phyloP scores from a whole-genome alignment of 1,284 basidiomycete genomes.

The Austroboletus novae-zelandiae region DNA sequence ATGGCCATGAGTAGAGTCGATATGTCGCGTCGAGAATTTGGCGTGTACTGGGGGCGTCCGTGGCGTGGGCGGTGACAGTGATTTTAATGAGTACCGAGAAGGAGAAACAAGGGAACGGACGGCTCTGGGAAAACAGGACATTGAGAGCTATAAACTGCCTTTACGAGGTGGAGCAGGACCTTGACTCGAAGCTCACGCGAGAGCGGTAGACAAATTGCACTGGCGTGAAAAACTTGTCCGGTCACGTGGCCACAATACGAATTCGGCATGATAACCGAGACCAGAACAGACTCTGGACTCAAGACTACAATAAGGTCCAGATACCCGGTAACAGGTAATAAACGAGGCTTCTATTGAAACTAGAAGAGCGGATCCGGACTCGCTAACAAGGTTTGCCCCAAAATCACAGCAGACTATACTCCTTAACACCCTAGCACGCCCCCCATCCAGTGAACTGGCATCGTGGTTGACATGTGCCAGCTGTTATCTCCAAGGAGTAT shows the following conservation, averaged over 20 bases:
- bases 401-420: neutral
- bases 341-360: neutral
- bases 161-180: neutral
- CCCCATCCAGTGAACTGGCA: constrained; percentile 1
- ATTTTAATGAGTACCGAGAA: constrained; percentile 10
- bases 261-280: neutral
- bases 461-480: constrained; percentile 19
- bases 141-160: constrained; percentile 3
- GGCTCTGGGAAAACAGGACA: constrained; percentile 23
- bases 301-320: neutral
- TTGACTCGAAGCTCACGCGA: constrained; percentile 12
- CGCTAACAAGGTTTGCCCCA: constrained; percentile 6
- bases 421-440: constrained; percentile 2
- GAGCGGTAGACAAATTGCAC: neutral
- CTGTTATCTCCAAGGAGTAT: constrained; percentile 14
- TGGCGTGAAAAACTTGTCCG: constrained; percentile 4
- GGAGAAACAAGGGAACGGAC: constrained; percentile 7
- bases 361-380: neutral
- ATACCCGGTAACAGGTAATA: constrained; percentile 1
- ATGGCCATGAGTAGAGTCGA: neutral
- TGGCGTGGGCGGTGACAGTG: constrained; percentile 7
- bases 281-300: neutral
- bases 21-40: constrained; percentile 17
- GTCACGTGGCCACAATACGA: constrained; percentile 18
- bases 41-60: constrained; percentile 8